Evolutionary conservation across 768 basidiomycete genomes (phyloP).

Genomic region (Hericium erinaceus): DNA sequence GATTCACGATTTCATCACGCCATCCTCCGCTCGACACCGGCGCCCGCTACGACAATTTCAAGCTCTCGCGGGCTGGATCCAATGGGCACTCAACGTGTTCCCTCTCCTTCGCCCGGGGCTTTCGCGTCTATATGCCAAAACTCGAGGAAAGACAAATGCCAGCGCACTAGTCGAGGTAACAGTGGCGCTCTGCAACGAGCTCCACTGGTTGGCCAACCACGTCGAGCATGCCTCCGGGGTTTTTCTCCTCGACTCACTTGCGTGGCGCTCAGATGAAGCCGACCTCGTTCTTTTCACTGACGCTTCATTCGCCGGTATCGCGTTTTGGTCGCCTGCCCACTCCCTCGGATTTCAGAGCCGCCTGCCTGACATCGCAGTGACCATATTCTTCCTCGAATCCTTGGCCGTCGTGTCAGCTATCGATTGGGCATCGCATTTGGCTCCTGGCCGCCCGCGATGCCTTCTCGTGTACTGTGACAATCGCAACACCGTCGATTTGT

Average conservation of each 20-base stretch:
- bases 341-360: not conserved
- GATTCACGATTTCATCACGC: not conserved
- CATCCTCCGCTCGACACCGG: not conserved
- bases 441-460: not conserved
- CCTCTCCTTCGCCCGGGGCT: slow-evolving; percentile 23
- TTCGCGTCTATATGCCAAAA: slow-evolving; percentile 23
- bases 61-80: not conserved
- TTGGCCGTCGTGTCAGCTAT: slow-evolving; percentile 3
- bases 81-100: slow-evolving; percentile 23
- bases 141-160: slow-evolving; percentile 14
- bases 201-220: slow-evolving; percentile 25
- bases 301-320: slow-evolving; percentile 15
- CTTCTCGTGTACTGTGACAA: slow-evolving; percentile 19
- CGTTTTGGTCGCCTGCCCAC: slow-evolving; percentile 12
- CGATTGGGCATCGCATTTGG: not conserved
- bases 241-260: slow-evolving; percentile 7
- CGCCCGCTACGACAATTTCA: not conserved
- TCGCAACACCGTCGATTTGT: slow-evolving; percentile 18
- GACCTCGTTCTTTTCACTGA: slow-evolving; percentile 15
- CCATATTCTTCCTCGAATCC: slow-evolving; percentile 7
- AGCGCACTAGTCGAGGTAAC: slow-evolving; percentile 21
- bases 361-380: not conserved
- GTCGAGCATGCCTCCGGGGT: not conserved
- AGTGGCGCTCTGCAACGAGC: slow-evolving; percentile 17
- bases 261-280: slow-evolving; percentile 6